Evolutionary conservation across 2,329 filamentous ascomycete species (phyloP).

Genomic region (Botrytis aclada): DNA sequence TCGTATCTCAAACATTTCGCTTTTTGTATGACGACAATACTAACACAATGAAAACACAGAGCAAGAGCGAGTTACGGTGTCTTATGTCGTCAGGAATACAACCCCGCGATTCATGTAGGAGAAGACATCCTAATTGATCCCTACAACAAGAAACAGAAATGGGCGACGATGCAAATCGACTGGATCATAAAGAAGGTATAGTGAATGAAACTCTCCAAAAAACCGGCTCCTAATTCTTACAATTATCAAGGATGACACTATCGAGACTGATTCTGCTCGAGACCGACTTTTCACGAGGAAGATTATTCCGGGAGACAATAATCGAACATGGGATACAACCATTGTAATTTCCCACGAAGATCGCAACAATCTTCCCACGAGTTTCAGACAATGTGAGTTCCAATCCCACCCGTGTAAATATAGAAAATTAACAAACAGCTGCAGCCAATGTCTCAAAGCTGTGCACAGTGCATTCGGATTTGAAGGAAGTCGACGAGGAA

Average conservation of each 20-base stretch:
- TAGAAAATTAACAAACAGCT: background rate
- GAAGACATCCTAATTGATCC: conserved; percentile 41
- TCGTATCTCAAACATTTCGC: background rate
- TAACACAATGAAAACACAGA: background rate
- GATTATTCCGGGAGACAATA: conserved; percentile 38
- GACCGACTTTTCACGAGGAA: conserved; percentile 37
- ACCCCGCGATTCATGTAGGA: conserved; percentile 39
- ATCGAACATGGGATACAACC: conserved; percentile 41
- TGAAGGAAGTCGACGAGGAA: conserved; percentile 41
- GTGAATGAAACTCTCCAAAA: background rate
- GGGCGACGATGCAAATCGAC: conserved; percentile 44
- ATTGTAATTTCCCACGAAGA: conserved; percentile 44
- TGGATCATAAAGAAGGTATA: conserved; percentile 44
- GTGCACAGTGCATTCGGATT: conserved; percentile 43
- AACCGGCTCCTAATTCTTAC: background rate
- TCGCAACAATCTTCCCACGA: conserved; percentile 39
- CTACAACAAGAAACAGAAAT: conserved; percentile 36
- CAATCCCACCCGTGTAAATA: background rate
- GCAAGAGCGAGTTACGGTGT: conserved; percentile 46
- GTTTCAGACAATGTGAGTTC: conserved; percentile 40
- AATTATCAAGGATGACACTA: conserved; percentile 40
- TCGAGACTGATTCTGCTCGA: conserved; percentile 38
- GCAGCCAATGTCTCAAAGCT: conserved; percentile 41
- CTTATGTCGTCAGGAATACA: conserved; percentile 41
- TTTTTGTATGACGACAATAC: background rate